Evolutionary conservation across 768 basidiomycete species (phyloP), one percentile per base, ranked within the genome.

Genomic region (Boletellus sp.): DNA sequence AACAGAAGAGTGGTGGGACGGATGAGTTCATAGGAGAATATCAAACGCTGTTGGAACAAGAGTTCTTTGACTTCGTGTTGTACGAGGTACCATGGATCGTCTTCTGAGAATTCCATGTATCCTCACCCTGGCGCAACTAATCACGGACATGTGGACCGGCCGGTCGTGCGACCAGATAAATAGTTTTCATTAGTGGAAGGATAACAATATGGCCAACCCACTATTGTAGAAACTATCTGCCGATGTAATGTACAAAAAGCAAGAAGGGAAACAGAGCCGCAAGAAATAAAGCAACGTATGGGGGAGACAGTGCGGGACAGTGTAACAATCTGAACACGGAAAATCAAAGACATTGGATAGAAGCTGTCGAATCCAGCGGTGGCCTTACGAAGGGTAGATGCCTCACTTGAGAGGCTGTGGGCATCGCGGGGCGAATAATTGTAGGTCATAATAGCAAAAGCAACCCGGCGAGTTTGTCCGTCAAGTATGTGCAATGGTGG

Each of bases 71-170:
- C 69, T 99, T 97, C 61, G 91, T 97, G 20, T 65, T 95, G 63
- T 94, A 85, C 64, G 95, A 97, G 68, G 80, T 99, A 46, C 92
- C 91, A 28, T 93, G 89, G 87, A 88, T 96, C 58, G 72, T 85
- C 34, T 77, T 80, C 59, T 86, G 74, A 74, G 7, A 17, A 3
- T 23, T 22, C 15, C n/a, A 17, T 42, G 43, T 47, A 20, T 34
- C n/a, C 22, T 43, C 36, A 41, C 12, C 9, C 28, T 13, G 12
- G 46, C 37, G 20, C 8, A 45, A 20, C 22, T 9, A 34, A 19
- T 46, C 15, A 31, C 24, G 6, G 3, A 26, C 36, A 24, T 39
- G 20, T 16, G 26, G 26, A 28, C 28, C 9, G n/a, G 28, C 9
- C 28, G 8, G 32, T 46, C 17, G 53, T 53, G 51, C 55, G 45